phyloP scores from a whole-genome alignment of 345 rosid genomes.

The Cardamine occulta region DNA sequence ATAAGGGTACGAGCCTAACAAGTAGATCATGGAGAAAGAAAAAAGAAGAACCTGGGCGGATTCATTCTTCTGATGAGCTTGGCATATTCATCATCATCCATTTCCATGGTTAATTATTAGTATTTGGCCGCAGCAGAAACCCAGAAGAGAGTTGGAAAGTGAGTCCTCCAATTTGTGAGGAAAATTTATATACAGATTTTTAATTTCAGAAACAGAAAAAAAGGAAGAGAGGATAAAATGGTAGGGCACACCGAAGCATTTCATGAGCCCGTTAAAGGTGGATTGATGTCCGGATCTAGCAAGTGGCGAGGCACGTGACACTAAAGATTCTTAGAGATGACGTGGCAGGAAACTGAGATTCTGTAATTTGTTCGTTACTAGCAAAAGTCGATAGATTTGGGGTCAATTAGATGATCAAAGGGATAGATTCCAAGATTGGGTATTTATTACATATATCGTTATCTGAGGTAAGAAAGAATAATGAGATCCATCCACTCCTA shows the following conservation, averaged over 20 bases:
- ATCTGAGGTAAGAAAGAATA: not conserved
- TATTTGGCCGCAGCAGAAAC: not conserved
- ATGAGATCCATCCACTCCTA: too few species aligned
- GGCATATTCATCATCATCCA: conserved; percentile 79
- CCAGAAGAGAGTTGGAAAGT: not conserved
- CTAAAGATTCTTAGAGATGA: conserved; percentile 31
- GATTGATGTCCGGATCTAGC: conserved; percentile 24
- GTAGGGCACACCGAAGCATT: not conserved
- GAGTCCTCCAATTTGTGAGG: conserved; percentile 19
- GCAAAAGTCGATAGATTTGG: conserved; percentile 3
- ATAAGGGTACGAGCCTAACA: not conserved
- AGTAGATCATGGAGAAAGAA: conserved; percentile 3
- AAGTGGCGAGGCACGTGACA: conserved; percentile 31
- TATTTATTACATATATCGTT: not conserved
- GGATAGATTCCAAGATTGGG: conserved; percentile 10
- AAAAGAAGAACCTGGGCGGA: conserved; percentile 65
- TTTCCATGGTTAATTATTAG: conserved; percentile 26
- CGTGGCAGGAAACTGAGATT: conserved; percentile 28
- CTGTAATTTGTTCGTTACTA: not conserved
- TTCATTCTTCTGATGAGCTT: conserved; percentile 91
- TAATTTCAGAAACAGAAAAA: not conserved
- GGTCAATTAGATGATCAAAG: conserved; percentile 1
- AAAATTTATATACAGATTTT: not conserved
- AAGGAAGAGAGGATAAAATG: conserved; percentile 20
- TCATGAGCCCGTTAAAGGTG: conserved; percentile 7